Evolutionary conservation across 2,329 filamentous ascomycete genomes (phyloP).

Genomic region (Drechslerella coelobrocha): DNA sequence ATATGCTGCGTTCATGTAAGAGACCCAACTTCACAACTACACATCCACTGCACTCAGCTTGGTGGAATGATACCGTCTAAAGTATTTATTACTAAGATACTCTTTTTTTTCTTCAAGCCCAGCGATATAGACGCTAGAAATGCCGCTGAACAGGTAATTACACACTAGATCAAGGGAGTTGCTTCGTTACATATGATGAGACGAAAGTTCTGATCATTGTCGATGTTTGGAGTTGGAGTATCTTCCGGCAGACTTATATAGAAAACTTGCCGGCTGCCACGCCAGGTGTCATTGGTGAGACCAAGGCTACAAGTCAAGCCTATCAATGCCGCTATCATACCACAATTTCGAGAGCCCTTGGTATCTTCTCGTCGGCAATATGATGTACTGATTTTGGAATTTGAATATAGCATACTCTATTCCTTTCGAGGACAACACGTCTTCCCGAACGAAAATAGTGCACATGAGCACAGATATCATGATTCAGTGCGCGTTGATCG

Average conservation of each 20-base stretch:
- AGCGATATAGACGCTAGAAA: conserved; percentile 18
- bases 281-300: neutral
- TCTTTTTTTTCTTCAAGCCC: conserved; percentile 1
- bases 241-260: neutral
- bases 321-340: no score
- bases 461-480: conserved; percentile 94
- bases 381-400: neutral
- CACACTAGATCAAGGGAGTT: neutral
- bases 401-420: conserved; percentile 57
- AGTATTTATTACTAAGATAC: neutral
- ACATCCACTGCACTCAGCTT: neutral
- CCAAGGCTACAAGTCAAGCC: neutral
- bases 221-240: neutral
- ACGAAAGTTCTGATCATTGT: neutral
- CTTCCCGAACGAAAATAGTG: conserved; percentile 83
- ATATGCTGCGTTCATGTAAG: conserved; percentile 49
- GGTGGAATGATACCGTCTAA: neutral
- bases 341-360: no score
- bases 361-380: no score
- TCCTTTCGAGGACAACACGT: conserved; percentile 86
- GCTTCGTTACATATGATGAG: neutral
- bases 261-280: neutral
- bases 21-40: neutral
- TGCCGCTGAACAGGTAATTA: conserved; percentile 23
- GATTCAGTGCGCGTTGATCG: conserved; percentile 88